These are phyloP conservation scores for Cordyceps militaris DNA, from an alignment of 2,329 filamentous ascomycete species.

Conservation along the genomic window DNA sequence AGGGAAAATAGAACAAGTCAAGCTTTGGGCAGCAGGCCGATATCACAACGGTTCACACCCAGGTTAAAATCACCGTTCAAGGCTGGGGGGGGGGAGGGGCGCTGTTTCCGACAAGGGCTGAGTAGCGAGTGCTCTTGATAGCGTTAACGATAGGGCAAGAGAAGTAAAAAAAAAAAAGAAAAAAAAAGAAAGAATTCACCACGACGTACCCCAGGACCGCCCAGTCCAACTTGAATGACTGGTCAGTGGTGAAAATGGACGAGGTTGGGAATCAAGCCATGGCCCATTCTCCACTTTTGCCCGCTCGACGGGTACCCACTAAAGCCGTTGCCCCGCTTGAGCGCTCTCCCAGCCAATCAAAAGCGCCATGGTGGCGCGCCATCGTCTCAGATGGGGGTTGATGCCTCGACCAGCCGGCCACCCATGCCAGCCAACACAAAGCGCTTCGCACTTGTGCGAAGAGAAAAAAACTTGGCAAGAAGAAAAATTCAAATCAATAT, in stretches of 20 bases:
- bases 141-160: too few species aligned
- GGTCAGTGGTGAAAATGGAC: constrained; percentile 2
- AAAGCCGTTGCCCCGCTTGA: background rate
- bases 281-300: background rate
- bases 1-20: too few species aligned
- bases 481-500: background rate
- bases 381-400: background rate
- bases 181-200: background rate
- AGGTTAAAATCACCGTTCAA: too few species aligned
- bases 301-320: background rate
- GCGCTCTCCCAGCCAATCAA: background rate
- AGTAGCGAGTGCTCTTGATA: too few species aligned
- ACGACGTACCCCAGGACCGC: background rate
- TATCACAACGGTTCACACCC: too few species aligned
- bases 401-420: too few species aligned
- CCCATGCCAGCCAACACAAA: too few species aligned
- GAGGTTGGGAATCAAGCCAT: background rate
- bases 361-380: background rate
- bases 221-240: background rate
- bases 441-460: too few species aligned
- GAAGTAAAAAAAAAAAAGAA: background rate
- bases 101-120: too few species aligned
- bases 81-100: too few species aligned
- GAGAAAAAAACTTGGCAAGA: too few species aligned
- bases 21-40: too few species aligned